Evolutionary conservation across 208 protist species (phyloP).

Genomic region (Acanthamoeba triangularis): DNA sequence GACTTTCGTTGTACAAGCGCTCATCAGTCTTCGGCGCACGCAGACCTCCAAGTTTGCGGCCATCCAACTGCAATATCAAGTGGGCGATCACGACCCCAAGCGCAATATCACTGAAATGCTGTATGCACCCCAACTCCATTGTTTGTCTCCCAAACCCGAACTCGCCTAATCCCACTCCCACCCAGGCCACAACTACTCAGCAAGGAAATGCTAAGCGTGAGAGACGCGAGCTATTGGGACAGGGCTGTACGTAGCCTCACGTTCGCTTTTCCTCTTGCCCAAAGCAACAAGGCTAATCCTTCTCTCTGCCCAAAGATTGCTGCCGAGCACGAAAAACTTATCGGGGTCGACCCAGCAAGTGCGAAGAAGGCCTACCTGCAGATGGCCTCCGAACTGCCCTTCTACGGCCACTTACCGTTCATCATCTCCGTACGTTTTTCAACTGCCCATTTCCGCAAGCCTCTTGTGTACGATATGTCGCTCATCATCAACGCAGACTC

Average conservation of each 20-base stretch:
- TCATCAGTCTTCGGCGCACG: background rate
- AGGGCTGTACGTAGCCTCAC: background rate
- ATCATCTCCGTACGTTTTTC: background rate
- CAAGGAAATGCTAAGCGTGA: background rate
- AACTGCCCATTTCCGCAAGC: too few relatives aligned
- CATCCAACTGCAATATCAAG: background rate
- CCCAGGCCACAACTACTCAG: background rate
- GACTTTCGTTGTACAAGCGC: background rate
- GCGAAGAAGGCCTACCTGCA: background rate
- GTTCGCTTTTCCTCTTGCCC: too few relatives aligned
- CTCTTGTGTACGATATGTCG: background rate
- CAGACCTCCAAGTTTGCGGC: background rate
- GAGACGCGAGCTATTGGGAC: background rate
- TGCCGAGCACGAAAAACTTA: background rate
- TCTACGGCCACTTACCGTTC: slow-evolving; percentile 5
- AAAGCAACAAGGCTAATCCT: background rate
- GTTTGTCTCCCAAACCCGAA: too few relatives aligned
- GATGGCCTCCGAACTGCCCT: slow-evolving; percentile 9
- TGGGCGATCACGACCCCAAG: slow-evolving; percentile 15
- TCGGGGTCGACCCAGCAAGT: background rate
- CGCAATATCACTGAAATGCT: background rate
- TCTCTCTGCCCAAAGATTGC: background rate
- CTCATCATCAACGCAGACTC: background rate
- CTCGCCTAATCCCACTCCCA: background rate
- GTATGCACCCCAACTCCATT: background rate